Evolutionary conservation across 768 basidiomycete genomes (phyloP), one percentile per base, ranked within the genome.

Genomic region (Cystobasidiopsis lactophilus): DNA sequence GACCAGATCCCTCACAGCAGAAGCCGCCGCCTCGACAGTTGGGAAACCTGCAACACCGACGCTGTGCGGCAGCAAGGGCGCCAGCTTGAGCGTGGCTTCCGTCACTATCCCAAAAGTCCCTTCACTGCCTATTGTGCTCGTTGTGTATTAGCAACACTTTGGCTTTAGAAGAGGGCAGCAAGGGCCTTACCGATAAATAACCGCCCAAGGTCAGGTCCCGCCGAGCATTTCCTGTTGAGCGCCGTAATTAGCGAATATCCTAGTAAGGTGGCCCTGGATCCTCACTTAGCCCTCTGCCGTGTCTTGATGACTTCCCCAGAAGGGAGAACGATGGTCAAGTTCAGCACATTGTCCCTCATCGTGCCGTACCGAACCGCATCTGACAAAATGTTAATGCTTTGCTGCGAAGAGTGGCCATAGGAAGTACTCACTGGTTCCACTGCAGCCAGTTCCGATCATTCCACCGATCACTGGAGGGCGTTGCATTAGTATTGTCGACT

Each of bases 281-380:
- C 45, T 21, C 10, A 43, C 29, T 19, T 43, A 13, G 65, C 59
- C 60, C 68, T 27, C 40, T 62, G 62, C 5, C 85, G 76, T 1
- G 88, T 93, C 62, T 88, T 88, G 63, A 93, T 88, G 13, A 91
- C 79, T 63, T 85, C 76, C 1, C 88, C 88, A 4, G 76, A 77
- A 2, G 86, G 83, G 2, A 91, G 75, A 0, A 93, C 86, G 1
- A 88, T 81, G 0, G 85, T 91, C 79, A 86, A 55, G 50, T 56
- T 52, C 5, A 51, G 35, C 23, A 26, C 40, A 19, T 57, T 55
- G 16, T 60, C 63, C 1, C 59, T 35, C 60, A 59, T 59, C 39
- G 47, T 4, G 85, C 84, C 14, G 85, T 86, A 48, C 83, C 85
- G 65, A 85, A 88, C 56, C 21, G 53, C 44, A 46, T 26, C 39